A percentile compares a stretch with the other conserved stretches of the same genome.
phyloP scores from a whole-genome alignment of 139 green algal species.

The Gonium pectorale region DNA sequence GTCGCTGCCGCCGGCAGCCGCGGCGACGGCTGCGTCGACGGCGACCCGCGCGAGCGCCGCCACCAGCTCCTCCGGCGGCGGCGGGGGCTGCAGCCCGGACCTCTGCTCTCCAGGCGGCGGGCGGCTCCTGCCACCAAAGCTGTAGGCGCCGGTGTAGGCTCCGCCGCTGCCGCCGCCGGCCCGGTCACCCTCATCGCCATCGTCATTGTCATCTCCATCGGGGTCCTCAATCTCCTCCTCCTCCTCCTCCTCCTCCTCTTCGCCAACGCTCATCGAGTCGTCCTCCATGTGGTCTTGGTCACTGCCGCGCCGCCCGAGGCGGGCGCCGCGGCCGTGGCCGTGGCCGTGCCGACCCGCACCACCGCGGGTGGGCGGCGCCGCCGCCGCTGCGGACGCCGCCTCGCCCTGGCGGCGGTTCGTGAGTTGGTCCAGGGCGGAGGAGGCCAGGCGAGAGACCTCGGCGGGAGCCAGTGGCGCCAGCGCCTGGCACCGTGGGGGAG shows the following conservation, averaged over 20 bases:
- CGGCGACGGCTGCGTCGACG: background rate
- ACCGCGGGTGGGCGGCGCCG: background rate
- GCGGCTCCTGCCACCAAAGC: too few relatives aligned
- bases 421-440: background rate
- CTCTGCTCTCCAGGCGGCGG: too few relatives aligned
- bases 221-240: slow-evolving; percentile 30
- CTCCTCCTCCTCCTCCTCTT: background rate
- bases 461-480: background rate
- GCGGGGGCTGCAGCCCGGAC: background rate
- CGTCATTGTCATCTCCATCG: background rate
- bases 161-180: background rate
- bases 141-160: background rate
- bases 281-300: too few relatives aligned
- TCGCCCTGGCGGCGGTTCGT: background rate
- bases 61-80: slow-evolving; percentile 27
- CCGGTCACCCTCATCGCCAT: background rate
- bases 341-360: background rate
- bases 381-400: background rate
- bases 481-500: too few relatives aligned
- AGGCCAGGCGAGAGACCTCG: background rate
- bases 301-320: background rate
- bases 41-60: background rate
- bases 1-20: background rate
- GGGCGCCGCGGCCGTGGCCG: background rate
- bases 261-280: background rate